Conservation (phyloP, 2,329 filamentous ascomycete genomes). For the Lachnellula hyalina region DNA sequence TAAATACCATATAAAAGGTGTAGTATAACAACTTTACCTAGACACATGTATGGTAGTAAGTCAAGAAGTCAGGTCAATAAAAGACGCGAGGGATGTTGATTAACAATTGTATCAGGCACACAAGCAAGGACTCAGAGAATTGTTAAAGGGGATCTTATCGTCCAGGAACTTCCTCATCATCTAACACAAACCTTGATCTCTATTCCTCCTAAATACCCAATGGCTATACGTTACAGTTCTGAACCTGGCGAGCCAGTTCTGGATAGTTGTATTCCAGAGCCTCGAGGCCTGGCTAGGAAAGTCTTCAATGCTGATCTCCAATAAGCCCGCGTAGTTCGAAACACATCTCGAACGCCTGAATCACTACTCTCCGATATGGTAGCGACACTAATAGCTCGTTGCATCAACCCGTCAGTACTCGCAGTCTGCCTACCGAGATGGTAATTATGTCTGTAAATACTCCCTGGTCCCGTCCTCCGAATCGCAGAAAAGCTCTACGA, state of each 20-base stretch:
- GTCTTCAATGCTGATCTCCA: constrained; percentile 41
- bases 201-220: constrained; percentile 27
- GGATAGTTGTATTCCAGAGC: constrained; percentile 39
- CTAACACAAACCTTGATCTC: constrained; percentile 39
- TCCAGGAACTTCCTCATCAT: constrained; percentile 38
- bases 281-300: constrained; percentile 44
- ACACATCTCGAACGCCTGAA: constrained; percentile 33
- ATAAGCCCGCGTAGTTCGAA: constrained; percentile 34
- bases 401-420: constrained; percentile 36
- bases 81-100: neutral
- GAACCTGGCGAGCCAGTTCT: constrained; percentile 36
- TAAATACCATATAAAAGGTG: constrained; percentile 41
- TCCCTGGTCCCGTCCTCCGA: constrained; percentile 38
- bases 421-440: constrained; percentile 43
- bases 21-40: constrained; percentile 36
- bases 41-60: constrained; percentile 32
- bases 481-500: constrained; percentile 36
- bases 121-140: constrained; percentile 44
- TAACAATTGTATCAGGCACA: constrained; percentile 29
- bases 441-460: constrained; percentile 43
- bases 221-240: constrained; percentile 34
- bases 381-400: neutral
- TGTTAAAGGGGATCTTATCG: constrained; percentile 42
- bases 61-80: neutral
- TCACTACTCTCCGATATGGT: neutral